Percentiles rank a stretch among this genome's conserved stretches.
Conservation (phyloP, 768 basidiomycete species). For the Russula lepida region DNA sequence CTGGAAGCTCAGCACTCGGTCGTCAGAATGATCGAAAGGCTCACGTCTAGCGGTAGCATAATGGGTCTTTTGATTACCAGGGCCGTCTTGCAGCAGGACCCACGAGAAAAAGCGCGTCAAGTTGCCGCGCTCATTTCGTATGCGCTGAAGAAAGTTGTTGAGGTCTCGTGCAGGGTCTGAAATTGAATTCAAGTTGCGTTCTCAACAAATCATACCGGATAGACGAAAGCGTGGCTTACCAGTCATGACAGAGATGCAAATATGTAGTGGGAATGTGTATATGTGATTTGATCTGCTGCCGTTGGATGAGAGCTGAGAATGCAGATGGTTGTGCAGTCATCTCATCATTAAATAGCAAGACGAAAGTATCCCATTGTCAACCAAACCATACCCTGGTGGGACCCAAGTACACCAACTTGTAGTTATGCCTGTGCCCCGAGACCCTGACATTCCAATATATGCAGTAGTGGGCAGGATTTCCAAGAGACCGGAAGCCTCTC, state of each 20-base stretch:
- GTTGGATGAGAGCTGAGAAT: neutral
- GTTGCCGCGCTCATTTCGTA: neutral
- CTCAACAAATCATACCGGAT: neutral
- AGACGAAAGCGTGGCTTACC: neutral
- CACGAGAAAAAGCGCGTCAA: neutral
- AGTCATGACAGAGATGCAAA: neutral
- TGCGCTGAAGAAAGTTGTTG: conserved; percentile 6
- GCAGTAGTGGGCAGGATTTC: neutral
- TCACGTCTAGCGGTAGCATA: conserved; percentile 1
- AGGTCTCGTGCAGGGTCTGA: conserved; percentile 4
- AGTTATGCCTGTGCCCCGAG: neutral
- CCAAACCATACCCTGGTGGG: neutral
- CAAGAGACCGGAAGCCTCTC: neutral
- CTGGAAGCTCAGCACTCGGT: neutral
- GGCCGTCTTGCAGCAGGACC: neutral
- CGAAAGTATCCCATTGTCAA: neutral
- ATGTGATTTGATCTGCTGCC: neutral
- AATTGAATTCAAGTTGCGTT: neutral
- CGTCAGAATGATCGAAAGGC: neutral
- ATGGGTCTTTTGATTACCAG: neutral
- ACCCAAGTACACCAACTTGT: conserved; percentile 10
- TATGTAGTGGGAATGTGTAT: neutral
- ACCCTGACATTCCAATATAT: neutral
- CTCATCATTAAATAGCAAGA: conserved; percentile 1
- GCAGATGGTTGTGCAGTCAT: neutral